Conservation (phyloP, 2,329 filamentous ascomycete genomes). For the Fusarium subtropicale region DNA sequence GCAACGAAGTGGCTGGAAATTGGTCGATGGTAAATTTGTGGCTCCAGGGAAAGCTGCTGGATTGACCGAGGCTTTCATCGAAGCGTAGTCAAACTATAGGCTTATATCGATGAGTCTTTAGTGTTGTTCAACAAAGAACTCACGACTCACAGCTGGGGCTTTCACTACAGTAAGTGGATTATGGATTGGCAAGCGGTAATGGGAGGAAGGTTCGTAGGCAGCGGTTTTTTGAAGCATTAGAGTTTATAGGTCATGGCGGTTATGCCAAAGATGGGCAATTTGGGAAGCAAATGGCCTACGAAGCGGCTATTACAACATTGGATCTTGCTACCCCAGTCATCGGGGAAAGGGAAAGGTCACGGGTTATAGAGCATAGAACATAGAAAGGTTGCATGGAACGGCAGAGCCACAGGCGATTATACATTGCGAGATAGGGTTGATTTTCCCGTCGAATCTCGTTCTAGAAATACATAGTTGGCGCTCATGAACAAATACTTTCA, state of each 20-base stretch:
- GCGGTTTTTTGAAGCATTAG: neutral
- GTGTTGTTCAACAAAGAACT: neutral
- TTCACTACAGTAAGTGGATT: neutral
- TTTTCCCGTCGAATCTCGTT: slow-evolving; percentile 43
- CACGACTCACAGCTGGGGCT: neutral
- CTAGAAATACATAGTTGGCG: slow-evolving; percentile 54
- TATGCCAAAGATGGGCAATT: neutral
- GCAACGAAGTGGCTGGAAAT: slow-evolving; percentile 74
- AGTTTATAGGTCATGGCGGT: neutral
- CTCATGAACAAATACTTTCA: slow-evolving; percentile 41
- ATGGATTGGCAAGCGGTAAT: neutral
- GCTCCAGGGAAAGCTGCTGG: slow-evolving; percentile 50
- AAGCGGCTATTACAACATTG: neutral
- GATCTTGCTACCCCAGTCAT: neutral
- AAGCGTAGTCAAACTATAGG: slow-evolving; percentile 36
- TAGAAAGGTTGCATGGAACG: neutral
- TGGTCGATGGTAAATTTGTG: slow-evolving; percentile 63
- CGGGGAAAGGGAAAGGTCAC: neutral
- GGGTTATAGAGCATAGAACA: neutral
- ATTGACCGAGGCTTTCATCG: slow-evolving; percentile 56
- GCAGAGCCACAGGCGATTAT: slow-evolving; percentile 26
- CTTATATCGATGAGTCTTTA: neutral
- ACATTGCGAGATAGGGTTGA: slow-evolving; percentile 43
- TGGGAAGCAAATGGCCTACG: neutral
- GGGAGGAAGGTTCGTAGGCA: neutral